Conservation (phyloP, 495 filamentous ascomycete species). For the Elasticomyces elasticus region DNA sequence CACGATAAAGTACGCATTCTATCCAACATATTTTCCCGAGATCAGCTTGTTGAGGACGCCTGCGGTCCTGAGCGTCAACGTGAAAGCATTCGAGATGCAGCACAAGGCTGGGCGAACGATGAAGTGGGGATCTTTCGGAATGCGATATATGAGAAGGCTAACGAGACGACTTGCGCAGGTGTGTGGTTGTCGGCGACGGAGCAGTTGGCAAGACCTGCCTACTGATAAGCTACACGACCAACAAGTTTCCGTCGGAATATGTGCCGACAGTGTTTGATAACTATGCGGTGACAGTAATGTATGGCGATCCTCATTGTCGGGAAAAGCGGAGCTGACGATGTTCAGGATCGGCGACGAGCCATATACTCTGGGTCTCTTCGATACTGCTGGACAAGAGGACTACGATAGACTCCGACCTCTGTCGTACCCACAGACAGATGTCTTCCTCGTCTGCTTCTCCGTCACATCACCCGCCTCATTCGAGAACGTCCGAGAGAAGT, state of each 20-base stretch:
- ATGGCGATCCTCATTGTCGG: slow-evolving; percentile 37
- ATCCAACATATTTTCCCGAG: slow-evolving; percentile 1
- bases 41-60: neutral
- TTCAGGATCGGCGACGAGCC: slow-evolving; percentile 96
- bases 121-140: neutral
- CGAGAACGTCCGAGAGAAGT: slow-evolving; percentile 98
- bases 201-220: slow-evolving; percentile 98
- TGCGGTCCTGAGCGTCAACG: neutral
- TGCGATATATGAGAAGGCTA: neutral
- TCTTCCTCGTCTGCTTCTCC: slow-evolving; percentile 97
- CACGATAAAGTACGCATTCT: slow-evolving; percentile 65
- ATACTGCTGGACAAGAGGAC: slow-evolving; percentile 98
- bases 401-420: slow-evolving; percentile 94
- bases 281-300: slow-evolving; percentile 99
- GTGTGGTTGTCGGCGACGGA: slow-evolving; percentile 98
- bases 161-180: slow-evolving; percentile 43
- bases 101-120: neutral
- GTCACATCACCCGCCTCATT: slow-evolving; percentile 98
- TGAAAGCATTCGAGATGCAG: neutral
- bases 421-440: slow-evolving; percentile 96
- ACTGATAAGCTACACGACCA: slow-evolving; percentile 97
- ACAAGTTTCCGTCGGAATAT: slow-evolving; percentile 99
- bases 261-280: slow-evolving; percentile 99
- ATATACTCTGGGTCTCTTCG: slow-evolving; percentile 93
- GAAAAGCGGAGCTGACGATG: slow-evolving; percentile 9